These are phyloP conservation scores for Lobosporangium transversale DNA, from an alignment of 192 early-diverging fungal species.

Conservation along the genomic window DNA sequence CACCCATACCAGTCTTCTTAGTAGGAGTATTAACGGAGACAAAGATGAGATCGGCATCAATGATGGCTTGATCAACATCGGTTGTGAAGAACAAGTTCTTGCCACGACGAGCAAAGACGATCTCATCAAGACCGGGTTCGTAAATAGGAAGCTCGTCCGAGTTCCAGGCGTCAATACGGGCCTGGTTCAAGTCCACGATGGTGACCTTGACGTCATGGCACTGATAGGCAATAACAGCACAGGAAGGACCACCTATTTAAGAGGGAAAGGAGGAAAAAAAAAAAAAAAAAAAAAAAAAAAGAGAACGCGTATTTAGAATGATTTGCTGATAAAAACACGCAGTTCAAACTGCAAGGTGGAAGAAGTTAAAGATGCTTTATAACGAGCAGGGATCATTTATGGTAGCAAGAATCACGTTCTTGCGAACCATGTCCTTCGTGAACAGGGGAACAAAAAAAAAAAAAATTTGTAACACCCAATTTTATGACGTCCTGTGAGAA, in stretches of 20 bases:
- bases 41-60: slow-evolving; percentile 87
- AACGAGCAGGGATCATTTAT: no score
- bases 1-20: slow-evolving; percentile 79
- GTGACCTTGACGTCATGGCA: slow-evolving; percentile 90
- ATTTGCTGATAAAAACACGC: no score
- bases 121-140: slow-evolving; percentile 89
- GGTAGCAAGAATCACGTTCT: no score
- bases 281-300: slow-evolving; percentile 7
- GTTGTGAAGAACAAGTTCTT: slow-evolving; percentile 91
- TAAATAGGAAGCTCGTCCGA: slow-evolving; percentile 88
- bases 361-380: no score
- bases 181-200: slow-evolving; percentile 85
- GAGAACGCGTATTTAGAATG: neutral
- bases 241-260: slow-evolving; percentile 83
- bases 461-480: no score
- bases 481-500: no score
- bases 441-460: no score
- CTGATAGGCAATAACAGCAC: slow-evolving; percentile 91
- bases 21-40: slow-evolving; percentile 95
- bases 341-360: no score
- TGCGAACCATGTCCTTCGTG: no score
- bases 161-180: slow-evolving; percentile 92
- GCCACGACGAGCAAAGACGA: slow-evolving; percentile 78
- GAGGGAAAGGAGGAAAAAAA: slow-evolving; percentile 3
- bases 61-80: slow-evolving; percentile 80